Base-by-base conservation (phyloP, 208 protist species). In the Trypanosoma mega region DNA sequence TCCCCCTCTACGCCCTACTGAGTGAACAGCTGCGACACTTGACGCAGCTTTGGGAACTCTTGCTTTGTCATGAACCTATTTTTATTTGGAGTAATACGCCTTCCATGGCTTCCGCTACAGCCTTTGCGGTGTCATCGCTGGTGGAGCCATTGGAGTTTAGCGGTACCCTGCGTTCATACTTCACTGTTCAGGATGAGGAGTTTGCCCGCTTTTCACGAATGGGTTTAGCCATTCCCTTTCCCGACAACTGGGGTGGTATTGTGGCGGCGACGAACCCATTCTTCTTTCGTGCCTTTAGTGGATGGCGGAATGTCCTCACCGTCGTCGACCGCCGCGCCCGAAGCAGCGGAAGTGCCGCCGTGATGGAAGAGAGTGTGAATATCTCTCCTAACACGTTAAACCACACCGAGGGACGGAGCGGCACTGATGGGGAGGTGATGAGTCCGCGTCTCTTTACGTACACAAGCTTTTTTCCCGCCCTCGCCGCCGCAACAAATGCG, bases 181-280 rank as follows among this genome's bases (percentile, higher is more conserved):
- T 95, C 57, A 95, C 88, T 1, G 83, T 92, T 45, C 84, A 95
- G 63, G 79, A 91, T 63, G 76, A 83, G 20, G 68, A 82, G 30
- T 89, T 89, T 52, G 39, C 56, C 9, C 77, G 73, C 9, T 73
- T 87, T 23, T 77, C 70, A 11, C 79, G 81, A 16, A 73, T 91
- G 64, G 88, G 88, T 34, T 83, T 84, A 60, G 78, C 67, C 23
- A 56, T 91, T 20, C 74, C 85, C 11, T 92, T 95, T 39, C 64
- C 74, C 5, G 34, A 21, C 14, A 43, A 57, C 36, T 63, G 84
- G 46, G 69, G 70, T 37, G 48, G 87, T 39, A 71, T 95, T 46
- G 79, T 91, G 18, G 85, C 80, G 1, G 69, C 68, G 45, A 95
- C 88, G 0, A 95, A 95, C 51, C 84, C 84, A 3, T 90, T 92